A percentile compares a stretch with the other conserved stretches of the same genome.
Evolutionary conservation across 768 basidiomycete genomes (phyloP).

Genomic region (Tricholoma hemisulphureum): DNA sequence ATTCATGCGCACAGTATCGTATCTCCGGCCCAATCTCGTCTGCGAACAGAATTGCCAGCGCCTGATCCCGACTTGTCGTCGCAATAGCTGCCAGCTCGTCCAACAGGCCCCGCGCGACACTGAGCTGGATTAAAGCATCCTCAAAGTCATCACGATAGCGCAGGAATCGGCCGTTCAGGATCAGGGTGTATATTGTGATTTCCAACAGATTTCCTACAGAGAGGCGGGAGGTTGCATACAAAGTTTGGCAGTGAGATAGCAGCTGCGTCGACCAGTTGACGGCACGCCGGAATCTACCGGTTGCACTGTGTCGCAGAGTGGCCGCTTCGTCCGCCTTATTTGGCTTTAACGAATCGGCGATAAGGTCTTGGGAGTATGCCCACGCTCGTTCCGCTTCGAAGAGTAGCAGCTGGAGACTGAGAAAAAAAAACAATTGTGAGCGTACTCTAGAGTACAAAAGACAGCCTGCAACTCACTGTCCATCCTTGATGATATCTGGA

Average conservation of each 20-base stretch:
- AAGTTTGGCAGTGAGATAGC: constrained; percentile 67
- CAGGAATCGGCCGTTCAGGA: constrained; percentile 80
- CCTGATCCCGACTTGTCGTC: constrained; percentile 79
- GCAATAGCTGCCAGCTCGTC: constrained; percentile 63
- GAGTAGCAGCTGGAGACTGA: constrained; percentile 77
- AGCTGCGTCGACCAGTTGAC: constrained; percentile 77
- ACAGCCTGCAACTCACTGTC: constrained; percentile 59
- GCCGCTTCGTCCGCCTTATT: constrained; percentile 51
- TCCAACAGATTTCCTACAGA: constrained; percentile 63
- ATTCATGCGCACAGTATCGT: constrained; percentile 86
- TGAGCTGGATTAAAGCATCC: constrained; percentile 70
- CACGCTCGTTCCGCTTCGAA: constrained; percentile 93
- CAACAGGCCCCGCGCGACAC: constrained; percentile 74
- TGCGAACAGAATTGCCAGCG: constrained; percentile 76
- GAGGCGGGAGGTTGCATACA: constrained; percentile 53
- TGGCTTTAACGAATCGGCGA: constrained; percentile 48
- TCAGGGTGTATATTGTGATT: constrained; percentile 72
- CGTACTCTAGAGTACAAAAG: neutral
- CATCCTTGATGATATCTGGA: constrained; percentile 72
- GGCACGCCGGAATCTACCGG: constrained; percentile 76
- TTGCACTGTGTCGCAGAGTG: constrained; percentile 68
- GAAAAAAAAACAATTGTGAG: constrained; percentile 6
- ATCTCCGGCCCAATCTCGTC: constrained; percentile 92
- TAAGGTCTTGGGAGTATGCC: constrained; percentile 83
- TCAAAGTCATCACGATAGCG: constrained; percentile 76